Conservation (phyloP, 345 rosid genomes). For the Gossypium thurberi region DNA sequence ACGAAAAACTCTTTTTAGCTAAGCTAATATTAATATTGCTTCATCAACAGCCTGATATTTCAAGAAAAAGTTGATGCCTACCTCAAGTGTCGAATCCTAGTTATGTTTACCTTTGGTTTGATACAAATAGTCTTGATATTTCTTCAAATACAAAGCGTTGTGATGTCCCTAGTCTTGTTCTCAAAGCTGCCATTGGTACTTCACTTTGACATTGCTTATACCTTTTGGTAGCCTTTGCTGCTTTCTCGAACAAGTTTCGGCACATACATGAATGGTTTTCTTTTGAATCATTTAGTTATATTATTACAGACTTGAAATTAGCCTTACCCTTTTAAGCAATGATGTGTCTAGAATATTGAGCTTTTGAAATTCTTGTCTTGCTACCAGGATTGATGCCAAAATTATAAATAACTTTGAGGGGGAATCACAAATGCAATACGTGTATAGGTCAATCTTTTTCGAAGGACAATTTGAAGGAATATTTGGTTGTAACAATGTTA, state of each 20-base stretch:
- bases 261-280: slow-evolving; percentile 61
- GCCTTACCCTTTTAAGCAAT: slow-evolving; percentile 73
- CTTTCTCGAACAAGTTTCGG: slow-evolving; percentile 30
- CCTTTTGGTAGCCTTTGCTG: slow-evolving; percentile 33
- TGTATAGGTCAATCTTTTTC: too few species aligned
- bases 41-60: slow-evolving; percentile 46
- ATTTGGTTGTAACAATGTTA: too few species aligned
- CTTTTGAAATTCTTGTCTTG: too few species aligned
- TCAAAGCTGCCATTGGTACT: slow-evolving; percentile 39
- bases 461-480: too few species aligned
- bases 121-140: slow-evolving; percentile 59
- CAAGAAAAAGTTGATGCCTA: slow-evolving; percentile 35
- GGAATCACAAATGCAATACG: too few species aligned
- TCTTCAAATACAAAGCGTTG: slow-evolving; percentile 66
- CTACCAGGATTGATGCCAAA: too few species aligned
- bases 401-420: too few species aligned
- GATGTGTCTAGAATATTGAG: slow-evolving; percentile 29
- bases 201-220: slow-evolving; percentile 40
- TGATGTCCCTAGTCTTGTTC: slow-evolving; percentile 37
- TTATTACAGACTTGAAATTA: slow-evolving; percentile 35
- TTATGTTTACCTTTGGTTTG: slow-evolving; percentile 53
- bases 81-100: slow-evolving; percentile 50
- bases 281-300: slow-evolving; percentile 25
- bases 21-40: slow-evolving; percentile 38
- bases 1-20: neutral